Conservation (phyloP, 768 basidiomycete species). For the Termitomyces sp. region DNA sequence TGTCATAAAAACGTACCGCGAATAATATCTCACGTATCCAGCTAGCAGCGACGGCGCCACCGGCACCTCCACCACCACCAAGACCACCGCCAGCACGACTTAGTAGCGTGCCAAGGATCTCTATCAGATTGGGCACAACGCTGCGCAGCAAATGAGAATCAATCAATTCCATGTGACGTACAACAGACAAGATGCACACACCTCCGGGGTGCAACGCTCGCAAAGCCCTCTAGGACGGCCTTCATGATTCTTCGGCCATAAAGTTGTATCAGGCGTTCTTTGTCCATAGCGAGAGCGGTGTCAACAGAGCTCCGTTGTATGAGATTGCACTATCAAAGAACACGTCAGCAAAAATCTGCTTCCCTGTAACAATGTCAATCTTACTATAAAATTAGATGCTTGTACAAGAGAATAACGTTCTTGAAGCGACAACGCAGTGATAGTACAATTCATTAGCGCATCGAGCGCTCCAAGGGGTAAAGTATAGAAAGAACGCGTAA, state of each 20-base stretch:
- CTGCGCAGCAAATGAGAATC: conserved; percentile 30
- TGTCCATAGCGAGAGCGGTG: conserved; percentile 53
- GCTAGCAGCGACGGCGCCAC: conserved; percentile 30
- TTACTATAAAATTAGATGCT: conserved; percentile 77
- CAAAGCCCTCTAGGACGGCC: conserved; percentile 75
- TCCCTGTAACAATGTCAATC: conserved; percentile 14
- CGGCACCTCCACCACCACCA: conserved; percentile 18
- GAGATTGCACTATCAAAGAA: conserved; percentile 45
- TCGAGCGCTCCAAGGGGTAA: conserved; percentile 56
- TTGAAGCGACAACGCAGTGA: conserved; percentile 60
- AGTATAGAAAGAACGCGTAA: conserved; percentile 47
- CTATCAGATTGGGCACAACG: conserved; percentile 77
- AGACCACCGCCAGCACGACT: conserved; percentile 35
- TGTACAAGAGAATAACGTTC: conserved; percentile 80
- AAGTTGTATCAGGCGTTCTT: conserved; percentile 33
- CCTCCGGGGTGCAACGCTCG: conserved; percentile 70
- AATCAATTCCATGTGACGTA: neutral
- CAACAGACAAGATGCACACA: neutral
- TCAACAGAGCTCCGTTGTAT: conserved; percentile 62
- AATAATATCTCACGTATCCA: conserved; percentile 78
- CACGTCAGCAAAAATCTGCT: neutral
- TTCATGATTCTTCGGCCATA: conserved; percentile 67
- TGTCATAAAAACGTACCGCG: conserved; percentile 35
- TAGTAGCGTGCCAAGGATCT: conserved; percentile 67
- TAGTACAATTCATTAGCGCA: conserved; percentile 59